Evolutionary conservation across 2,329 filamentous ascomycete genomes (phyloP).

Genomic region (Fusarium dlaminii): DNA sequence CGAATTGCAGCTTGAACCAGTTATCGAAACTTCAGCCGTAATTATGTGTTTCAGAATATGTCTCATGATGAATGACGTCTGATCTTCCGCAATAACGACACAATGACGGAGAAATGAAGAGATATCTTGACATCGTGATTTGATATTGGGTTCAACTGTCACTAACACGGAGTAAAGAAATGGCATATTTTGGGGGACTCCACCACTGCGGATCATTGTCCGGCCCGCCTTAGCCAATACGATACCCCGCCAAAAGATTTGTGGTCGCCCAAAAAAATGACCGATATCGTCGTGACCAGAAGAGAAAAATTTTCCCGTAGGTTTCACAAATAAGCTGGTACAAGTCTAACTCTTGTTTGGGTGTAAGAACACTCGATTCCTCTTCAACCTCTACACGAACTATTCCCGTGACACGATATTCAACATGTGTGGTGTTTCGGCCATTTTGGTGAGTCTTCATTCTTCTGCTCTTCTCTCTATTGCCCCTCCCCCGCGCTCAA

Average conservation of each 20-base stretch:
- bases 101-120: neutral
- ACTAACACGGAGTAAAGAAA: slow-evolving; percentile 3
- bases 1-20: neutral
- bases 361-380: slow-evolving; percentile 9
- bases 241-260: slow-evolving; percentile 26
- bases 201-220: slow-evolving; percentile 22
- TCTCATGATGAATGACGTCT: too few relatives aligned
- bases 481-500: slow-evolving; percentile 30
- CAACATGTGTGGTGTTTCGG: slow-evolving; percentile 36
- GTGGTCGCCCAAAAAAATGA: slow-evolving; percentile 28
- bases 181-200: slow-evolving; percentile 1
- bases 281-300: slow-evolving; percentile 27
- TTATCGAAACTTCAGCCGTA: neutral
- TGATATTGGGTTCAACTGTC: neutral
- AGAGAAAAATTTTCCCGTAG: slow-evolving; percentile 21
- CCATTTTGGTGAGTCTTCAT: slow-evolving; percentile 28
- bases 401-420: slow-evolving; percentile 15
- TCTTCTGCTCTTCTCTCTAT: slow-evolving; percentile 2
- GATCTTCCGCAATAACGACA: neutral
- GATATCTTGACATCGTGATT: neutral
- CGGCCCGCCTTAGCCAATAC: slow-evolving; percentile 26
- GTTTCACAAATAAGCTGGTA: slow-evolving; percentile 22
- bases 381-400: slow-evolving; percentile 1
- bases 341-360: slow-evolving; percentile 12
- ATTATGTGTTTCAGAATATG: neutral